Base-by-base conservation (phyloP, 2,329 filamentous ascomycete species). In the Apiospora pterosperma region DNA sequence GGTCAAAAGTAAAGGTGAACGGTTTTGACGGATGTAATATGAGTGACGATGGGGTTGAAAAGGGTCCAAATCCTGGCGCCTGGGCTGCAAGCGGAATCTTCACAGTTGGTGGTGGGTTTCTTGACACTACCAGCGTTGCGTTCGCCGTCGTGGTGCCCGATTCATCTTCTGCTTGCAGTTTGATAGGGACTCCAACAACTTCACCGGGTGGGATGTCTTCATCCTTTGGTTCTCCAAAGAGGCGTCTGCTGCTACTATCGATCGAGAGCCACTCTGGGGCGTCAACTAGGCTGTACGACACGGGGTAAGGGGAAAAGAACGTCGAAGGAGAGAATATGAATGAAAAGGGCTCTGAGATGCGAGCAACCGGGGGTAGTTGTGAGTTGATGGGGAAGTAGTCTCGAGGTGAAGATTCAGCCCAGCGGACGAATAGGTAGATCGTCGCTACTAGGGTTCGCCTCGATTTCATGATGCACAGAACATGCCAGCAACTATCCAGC, bases 291-390 rank as follows among this genome's bases (percentile, higher is more conserved):
- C 84, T 85, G 75, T 96, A 97, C 6, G 84, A 84, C 61, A 93
- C 84, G 48, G 80, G 73, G 12, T 79, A 78, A 48, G 79, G 76
- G 19, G 90, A 90, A 16, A 82, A 81, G 77, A 97, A 97, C 0
- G 93, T 97, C 42, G 88, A 88, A 19, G 82, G 77, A 11, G 91
- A 90, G 71, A 97, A 91, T 36, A 85, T 81, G 72, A 94, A 93
- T 11, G 82, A 85, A 76, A 92, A 96, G 2, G 83, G 81, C 70
- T 89, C 74, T 44, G 84, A 85, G 65, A 91, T 81, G 68, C 91
- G 85, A 23, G 92, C 93, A 62, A 94, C 90, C 4, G 90, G 90
- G 36, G 93, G 93, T 1, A 96, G 84, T 76, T 97, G 93, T 2
- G 92, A 89, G 77, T 96, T 96, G 76, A 97, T 83, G 0, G 93